phyloP scores from a whole-genome alignment of 345 rosid species.

The Luvunga scandens region DNA sequence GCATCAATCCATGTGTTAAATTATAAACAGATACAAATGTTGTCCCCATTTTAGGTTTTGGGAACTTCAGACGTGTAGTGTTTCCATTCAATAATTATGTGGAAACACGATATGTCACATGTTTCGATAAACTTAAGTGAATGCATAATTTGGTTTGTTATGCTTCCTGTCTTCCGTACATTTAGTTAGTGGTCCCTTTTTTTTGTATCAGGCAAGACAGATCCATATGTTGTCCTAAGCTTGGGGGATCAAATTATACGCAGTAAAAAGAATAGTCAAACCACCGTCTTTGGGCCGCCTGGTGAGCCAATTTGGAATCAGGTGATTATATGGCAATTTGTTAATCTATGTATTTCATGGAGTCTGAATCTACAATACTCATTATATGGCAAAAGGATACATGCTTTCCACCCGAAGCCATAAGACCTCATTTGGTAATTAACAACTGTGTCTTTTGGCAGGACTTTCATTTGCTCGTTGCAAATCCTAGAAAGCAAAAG shows the following conservation, averaged over 20 bases:
- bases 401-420: constrained; percentile 1
- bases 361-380: background rate
- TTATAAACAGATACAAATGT: background rate
- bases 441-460: constrained; percentile 35
- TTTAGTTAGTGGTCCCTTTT: constrained; percentile 5
- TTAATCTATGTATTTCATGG: constrained; percentile 17
- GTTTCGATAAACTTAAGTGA: background rate
- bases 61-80: background rate
- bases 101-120: background rate
- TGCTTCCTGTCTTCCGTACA: constrained; percentile 2
- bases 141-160: constrained; percentile 12
- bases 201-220: constrained; percentile 75
- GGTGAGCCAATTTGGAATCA: constrained; percentile 99
- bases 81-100: background rate
- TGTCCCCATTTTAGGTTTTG: background rate
- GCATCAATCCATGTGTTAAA: background rate
- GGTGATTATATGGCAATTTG: too few species aligned
- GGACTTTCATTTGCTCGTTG: constrained; percentile 96
- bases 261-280: constrained; percentile 97
- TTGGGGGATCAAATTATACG: constrained; percentile 84
- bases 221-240: constrained; percentile 86
- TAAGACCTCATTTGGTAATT: constrained; percentile 6
- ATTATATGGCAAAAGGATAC: background rate
- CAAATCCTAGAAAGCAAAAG: constrained; percentile 84
- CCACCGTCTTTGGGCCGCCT: constrained; percentile 91